These are phyloP conservation scores for Chlamydomonas sp. DNA, from an alignment of 139 green algal genomes.

Conservation along the genomic window DNA sequence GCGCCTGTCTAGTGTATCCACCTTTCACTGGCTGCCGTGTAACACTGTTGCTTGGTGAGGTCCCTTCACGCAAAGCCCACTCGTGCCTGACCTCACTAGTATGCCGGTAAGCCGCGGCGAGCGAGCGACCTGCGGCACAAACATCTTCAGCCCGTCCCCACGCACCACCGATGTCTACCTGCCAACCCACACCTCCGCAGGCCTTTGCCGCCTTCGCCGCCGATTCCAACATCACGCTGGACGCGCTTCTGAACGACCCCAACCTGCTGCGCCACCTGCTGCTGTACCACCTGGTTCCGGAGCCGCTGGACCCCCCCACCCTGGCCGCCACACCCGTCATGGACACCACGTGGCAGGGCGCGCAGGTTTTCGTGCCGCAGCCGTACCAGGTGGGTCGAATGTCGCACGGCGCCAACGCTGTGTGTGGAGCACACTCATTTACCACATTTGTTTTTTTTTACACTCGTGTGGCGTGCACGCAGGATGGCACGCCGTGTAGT, in stretches of 20 bases:
- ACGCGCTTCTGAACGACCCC: not conserved
- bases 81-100: too few relatives aligned
- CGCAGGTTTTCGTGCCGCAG: constrained; percentile 12
- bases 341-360: not conserved
- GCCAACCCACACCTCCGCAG: not conserved
- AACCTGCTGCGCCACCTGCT: constrained; percentile 11
- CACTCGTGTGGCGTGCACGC: not conserved
- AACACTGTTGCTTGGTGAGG: too few relatives aligned
- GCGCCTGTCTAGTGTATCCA: not conserved
- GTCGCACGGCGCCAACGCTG: not conserved
- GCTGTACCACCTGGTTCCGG: constrained; percentile 18
- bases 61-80: too few relatives aligned
- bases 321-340: constrained; percentile 2
- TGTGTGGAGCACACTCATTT: not conserved
- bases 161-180: not conserved
- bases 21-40: not conserved
- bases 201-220: not conserved
- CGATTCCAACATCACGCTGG: not conserved
- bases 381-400: not conserved
- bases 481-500: too few relatives aligned
- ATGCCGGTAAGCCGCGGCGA: too few relatives aligned
- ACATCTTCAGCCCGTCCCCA: not conserved
- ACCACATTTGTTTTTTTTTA: not conserved
- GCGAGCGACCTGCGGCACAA: too few relatives aligned
- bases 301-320: not conserved